Base-by-base conservation (phyloP, 2,329 filamentous ascomycete genomes). In the Dothideomycetes sp. region DNA sequence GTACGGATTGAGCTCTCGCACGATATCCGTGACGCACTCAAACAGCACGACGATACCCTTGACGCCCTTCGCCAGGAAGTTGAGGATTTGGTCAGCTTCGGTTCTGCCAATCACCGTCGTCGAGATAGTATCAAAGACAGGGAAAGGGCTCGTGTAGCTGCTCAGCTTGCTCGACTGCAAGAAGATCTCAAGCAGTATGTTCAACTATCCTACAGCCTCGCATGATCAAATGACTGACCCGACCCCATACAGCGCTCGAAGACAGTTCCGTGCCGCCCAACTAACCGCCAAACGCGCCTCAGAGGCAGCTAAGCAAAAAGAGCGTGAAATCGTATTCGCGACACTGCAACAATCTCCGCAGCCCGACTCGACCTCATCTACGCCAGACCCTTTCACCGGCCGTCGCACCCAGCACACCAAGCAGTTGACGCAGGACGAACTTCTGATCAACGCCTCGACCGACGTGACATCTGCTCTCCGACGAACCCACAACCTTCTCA, bases 381-480 rank as follows among this genome's bases (percentile, higher is more conserved):
- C 56, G 45, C 58, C 63, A 17, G 49, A 56, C 57, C 51, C 61
- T 53, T 50, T 63, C 62, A 32, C 63, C 56, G 36, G 47, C 17
- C 58, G 56, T 15, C 52, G 48, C 35, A 52, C 46, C 9, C 54
- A 49, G 46, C 18, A 51, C 45, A 22, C 45, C 29, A 68, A 73
- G 47, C 70, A 73, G 29, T 59, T 80, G 4, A 76, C 78, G 16
- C 77, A 86, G 51, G 78, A 84, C 57, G 80, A 91, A 48, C 71
- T 85, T 49, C 73, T 80, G 29, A 70, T 86, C 11, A 77, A 79
- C 47, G 83, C 89, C 1, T 84, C 84, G 22, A 78, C 73, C 50
- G 85, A 93, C 65, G 83, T 96, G 40, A 96, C 89, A 3, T 70
- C 78, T 34, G 84, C 87, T 2, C 72, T 98, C 38, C 76, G 86